Conservation (phyloP, 2,329 filamentous ascomycete genomes). For the Aspergillus sp. region DNA sequence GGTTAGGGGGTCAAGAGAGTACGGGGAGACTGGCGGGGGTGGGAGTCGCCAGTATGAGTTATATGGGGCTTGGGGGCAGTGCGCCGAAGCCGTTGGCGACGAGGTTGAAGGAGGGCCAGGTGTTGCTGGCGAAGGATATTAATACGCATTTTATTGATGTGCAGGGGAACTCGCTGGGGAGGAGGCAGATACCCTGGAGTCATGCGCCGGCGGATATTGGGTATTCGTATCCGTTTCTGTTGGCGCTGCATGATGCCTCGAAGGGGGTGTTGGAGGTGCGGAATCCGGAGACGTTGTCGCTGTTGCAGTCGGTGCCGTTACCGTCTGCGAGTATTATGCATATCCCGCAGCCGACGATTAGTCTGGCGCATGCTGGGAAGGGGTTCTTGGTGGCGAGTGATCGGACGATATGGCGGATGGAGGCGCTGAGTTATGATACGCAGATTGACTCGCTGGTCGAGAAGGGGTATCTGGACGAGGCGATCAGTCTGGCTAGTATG, state of each 20-base stretch:
- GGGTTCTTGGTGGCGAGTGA: conserved; percentile 94
- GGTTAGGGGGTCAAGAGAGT: conserved; percentile 60
- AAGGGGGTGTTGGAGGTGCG: conserved; percentile 87
- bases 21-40: conserved; percentile 79
- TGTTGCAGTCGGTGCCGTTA: conserved; percentile 81
- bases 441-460: conserved; percentile 82
- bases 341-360: conserved; percentile 88
- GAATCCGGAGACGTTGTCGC: conserved; percentile 87
- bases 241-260: conserved; percentile 78
- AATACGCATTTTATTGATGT: conserved; percentile 90
- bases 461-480: conserved; percentile 78
- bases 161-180: conserved; percentile 77
- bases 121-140: conserved; percentile 95
- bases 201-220: conserved; percentile 85
- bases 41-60: conserved; percentile 86
- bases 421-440: conserved; percentile 83
- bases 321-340: conserved; percentile 82
- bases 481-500: conserved; percentile 83
- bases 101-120: conserved; percentile 76
- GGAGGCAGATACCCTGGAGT: conserved; percentile 89
- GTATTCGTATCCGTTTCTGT: conserved; percentile 94
- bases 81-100: conserved; percentile 88
- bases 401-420: conserved; percentile 93
- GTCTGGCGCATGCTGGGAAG: conserved; percentile 93
- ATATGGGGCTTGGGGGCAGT: conserved; percentile 91